Base-by-base conservation (phyloP, 139 green algal genomes). In the Auxenochlorella pyrenoidosa region DNA sequence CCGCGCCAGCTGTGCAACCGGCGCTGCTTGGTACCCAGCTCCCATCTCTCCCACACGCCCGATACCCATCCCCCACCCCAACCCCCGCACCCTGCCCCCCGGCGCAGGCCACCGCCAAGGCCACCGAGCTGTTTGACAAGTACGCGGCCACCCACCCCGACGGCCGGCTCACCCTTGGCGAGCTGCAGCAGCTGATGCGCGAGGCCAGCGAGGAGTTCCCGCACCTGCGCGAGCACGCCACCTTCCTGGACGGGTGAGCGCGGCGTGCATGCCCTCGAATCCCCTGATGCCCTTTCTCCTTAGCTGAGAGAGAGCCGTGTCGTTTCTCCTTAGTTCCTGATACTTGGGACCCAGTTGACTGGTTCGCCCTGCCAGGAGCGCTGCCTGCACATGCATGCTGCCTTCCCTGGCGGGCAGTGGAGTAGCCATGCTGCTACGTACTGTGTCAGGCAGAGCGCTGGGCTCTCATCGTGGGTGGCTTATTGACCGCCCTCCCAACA, bases 171-270 rank as follows among this genome's bases (percentile, higher is more conserved):
- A 82, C 63, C 8, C 76, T 88, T 76, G 21, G 70, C 5, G 66
- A 85, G 65, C 72, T 97, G 72, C 70, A 87, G 65, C 82, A 86
- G 82, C 43, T 86, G 30, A 87, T 98, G 85, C 72, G 26, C 26
- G 65, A 92, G 54, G 94, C 94, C 8, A 89, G 82, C 76, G 73
- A 93, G 44, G 88, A 94, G 60, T 99, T 96, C 91, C 89, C 90
- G 26, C 96, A 99, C 86, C 88, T 98, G 79, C 73, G 92, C 84
- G 96, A 98, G 91, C 93, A 97, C 68, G 92, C 94, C 26, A 89
- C 84, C 40, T 97, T 96, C 92, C 89, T 98, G 60, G 93, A 97
- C 58, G 86, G 72, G 85, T 93, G 85, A 76, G 85, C 28, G 54
- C 54, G 16, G 18, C 54, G 10, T 83, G 79, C 59, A 30, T 21